Evolutionary conservation across 352 stramenopile species (phyloP).

Genomic region (Globisporangium orthogonon): DNA sequence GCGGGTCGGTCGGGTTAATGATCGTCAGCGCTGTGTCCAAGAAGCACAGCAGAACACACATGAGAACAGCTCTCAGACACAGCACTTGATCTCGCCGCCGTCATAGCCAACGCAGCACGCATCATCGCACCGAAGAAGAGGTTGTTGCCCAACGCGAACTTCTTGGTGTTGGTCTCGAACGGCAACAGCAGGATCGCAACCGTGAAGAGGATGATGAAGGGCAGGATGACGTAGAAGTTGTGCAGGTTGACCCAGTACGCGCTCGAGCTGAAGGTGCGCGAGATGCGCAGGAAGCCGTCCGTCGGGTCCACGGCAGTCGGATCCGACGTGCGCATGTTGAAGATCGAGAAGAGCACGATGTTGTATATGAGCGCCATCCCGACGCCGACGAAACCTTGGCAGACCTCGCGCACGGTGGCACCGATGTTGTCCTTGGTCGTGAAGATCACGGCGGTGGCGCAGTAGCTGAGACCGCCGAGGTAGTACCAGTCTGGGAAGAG

Average conservation of each 20-base stretch:
- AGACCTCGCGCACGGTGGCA: slow-evolving; percentile 32
- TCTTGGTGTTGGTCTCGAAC: slow-evolving; percentile 55
- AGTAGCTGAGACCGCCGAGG: slow-evolving; percentile 52
- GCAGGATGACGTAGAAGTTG: slow-evolving; percentile 42
- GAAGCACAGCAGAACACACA: no score
- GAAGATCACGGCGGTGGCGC: slow-evolving; percentile 34
- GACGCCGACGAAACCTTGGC: slow-evolving; percentile 31
- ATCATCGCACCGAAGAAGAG: slow-evolving; percentile 42
- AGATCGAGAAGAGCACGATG: slow-evolving; percentile 41
- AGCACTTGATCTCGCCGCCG: no score
- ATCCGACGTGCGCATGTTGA: slow-evolving; percentile 28
- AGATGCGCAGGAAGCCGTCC: slow-evolving; percentile 34
- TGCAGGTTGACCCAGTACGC: slow-evolving; percentile 46
- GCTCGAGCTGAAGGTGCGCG: slow-evolving; percentile 35
- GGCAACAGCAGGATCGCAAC: slow-evolving; percentile 44
- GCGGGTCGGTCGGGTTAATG: slow-evolving; percentile 43
- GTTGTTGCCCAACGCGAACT: slow-evolving; percentile 62
- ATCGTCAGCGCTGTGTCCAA: slow-evolving; percentile 42
- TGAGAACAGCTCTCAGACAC: no score
- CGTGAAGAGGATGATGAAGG: slow-evolving; percentile 57
- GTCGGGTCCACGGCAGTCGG: slow-evolving; percentile 10
- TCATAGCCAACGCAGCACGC: background rate
- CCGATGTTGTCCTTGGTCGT: slow-evolving; percentile 31
- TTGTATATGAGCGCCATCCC: slow-evolving; percentile 60
- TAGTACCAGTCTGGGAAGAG: slow-evolving; percentile 64